phyloP scores from a whole-genome alignment of 345 rosid genomes.

The Euphorbia lathyris region DNA sequence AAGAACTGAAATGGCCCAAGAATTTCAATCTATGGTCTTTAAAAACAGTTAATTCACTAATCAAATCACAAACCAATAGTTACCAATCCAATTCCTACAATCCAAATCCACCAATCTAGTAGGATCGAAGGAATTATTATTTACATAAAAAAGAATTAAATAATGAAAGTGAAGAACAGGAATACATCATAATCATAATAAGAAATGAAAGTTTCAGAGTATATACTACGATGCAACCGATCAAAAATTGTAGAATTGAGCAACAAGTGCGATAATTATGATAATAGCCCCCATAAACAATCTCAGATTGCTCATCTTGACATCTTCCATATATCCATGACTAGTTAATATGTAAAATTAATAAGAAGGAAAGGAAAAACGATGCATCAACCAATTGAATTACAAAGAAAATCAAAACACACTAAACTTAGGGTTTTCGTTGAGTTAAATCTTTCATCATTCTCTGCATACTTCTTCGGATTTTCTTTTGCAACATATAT shows the following conservation, averaged over 20 bases:
- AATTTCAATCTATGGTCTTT: too few relatives aligned
- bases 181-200: neutral
- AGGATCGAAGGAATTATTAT: neutral
- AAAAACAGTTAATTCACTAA: too few relatives aligned
- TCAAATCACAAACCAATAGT: too few relatives aligned
- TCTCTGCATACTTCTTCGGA: too few relatives aligned
- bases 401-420: too few relatives aligned
- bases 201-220: slow-evolving; percentile 35
- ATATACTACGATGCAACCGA: slow-evolving; percentile 87
- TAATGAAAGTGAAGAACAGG: too few relatives aligned
- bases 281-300: slow-evolving; percentile 64
- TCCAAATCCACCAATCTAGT: neutral
- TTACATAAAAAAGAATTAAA: neutral
- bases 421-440: too few relatives aligned
- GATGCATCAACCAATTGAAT: too few relatives aligned
- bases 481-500: too few relatives aligned
- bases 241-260: slow-evolving; percentile 97
- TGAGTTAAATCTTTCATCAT: too few relatives aligned
- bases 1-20: too few relatives aligned
- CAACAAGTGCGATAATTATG: slow-evolving; percentile 74
- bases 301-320: slow-evolving; percentile 75
- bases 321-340: slow-evolving; percentile 81
- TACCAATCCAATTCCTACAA: neutral
- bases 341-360: slow-evolving; percentile 59
- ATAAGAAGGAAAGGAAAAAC: too few relatives aligned